These are phyloP conservation scores for Smallanthus sonchifolius DNA, from an alignment of 129 eudicot genomes.

Conservation along the genomic window DNA sequence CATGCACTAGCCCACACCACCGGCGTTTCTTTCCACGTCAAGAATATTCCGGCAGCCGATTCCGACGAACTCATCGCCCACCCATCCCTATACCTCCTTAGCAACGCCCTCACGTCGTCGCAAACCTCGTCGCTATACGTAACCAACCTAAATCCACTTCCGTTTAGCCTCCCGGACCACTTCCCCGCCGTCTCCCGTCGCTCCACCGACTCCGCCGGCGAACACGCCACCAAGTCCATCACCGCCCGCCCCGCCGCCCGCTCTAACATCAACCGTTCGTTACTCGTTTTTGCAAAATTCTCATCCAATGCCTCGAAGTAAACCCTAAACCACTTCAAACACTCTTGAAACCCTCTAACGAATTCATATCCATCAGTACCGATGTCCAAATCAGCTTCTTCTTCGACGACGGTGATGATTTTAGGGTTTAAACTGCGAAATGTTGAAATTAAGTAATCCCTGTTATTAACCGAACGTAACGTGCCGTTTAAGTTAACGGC, in stretches of 20 bases:
- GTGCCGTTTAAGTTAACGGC: conserved; percentile 74
- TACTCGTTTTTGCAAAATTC: conserved; percentile 63
- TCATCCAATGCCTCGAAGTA: conserved; percentile 78
- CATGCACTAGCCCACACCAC: conserved; percentile 99
- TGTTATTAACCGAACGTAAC: conserved; percentile 39
- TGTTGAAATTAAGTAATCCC: conserved; percentile 48
- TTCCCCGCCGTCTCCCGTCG: conserved; percentile 68
- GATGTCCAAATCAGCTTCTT: conserved; percentile 73
- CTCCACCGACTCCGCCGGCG: conserved; percentile 53
- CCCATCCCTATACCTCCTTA: conserved; percentile 93
- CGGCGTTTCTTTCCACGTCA: conserved; percentile 91
- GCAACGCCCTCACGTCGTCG: conserved; percentile 84
- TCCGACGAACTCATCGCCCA: conserved; percentile 70
- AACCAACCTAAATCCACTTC: conserved; percentile 43
- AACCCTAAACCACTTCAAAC: conserved; percentile 84
- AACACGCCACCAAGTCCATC: conserved; percentile 75
- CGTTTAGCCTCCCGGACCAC: conserved; percentile 65
- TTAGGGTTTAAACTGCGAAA: conserved; percentile 58
- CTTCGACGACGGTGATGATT: conserved; percentile 71
- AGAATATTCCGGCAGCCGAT: conserved; percentile 68
- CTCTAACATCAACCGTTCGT: conserved; percentile 75
- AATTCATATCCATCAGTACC: conserved; percentile 60
- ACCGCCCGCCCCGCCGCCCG: conserved; percentile 77
- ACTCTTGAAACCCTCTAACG: conserved; percentile 66
- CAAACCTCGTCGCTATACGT: conserved; percentile 76